Conservation (phyloP, 371 early-diverging fungal genomes). For the Mucor mucedo region DNA sequence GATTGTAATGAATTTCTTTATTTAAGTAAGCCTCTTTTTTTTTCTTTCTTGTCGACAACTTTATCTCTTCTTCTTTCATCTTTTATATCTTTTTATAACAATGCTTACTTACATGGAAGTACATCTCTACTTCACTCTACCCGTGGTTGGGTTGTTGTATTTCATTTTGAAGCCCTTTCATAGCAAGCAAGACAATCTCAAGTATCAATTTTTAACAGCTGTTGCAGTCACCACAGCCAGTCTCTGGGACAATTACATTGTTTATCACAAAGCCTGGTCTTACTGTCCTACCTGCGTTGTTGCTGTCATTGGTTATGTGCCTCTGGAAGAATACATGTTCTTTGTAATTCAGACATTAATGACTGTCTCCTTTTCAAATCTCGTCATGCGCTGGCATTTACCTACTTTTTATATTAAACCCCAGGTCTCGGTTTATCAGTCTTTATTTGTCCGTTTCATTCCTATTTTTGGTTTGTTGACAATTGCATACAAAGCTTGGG, state of each 20-base stretch:
- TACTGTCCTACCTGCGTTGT: constrained; percentile 58
- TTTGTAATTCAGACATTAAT: constrained; percentile 67
- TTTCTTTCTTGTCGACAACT: too few species aligned
- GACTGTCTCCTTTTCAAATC: constrained; percentile 48
- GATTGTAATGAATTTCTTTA: background rate
- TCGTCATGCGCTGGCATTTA: constrained; percentile 53
- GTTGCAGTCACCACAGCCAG: constrained; percentile 63
- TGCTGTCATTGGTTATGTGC: constrained; percentile 64
- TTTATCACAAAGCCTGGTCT: constrained; percentile 58
- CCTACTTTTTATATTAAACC: constrained; percentile 42
- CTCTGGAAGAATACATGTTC: constrained; percentile 69
- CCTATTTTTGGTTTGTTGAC: constrained; percentile 40
- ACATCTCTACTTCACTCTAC: constrained; percentile 63
- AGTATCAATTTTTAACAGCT: constrained; percentile 45
- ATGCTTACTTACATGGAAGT: constrained; percentile 65
- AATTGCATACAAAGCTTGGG: constrained; percentile 47
- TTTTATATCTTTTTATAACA: constrained; percentile 11
- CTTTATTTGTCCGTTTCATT: constrained; percentile 35
- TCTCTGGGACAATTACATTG: constrained; percentile 69
- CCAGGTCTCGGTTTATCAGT: constrained; percentile 27
- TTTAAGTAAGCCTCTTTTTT: background rate
- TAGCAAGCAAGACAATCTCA: constrained; percentile 39
- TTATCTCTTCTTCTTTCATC: background rate
- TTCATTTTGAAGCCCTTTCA: constrained; percentile 49
- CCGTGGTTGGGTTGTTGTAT: constrained; percentile 45